Base-by-base conservation (phyloP, 495 filamentous ascomycete species). In the Lasiosphaeria hispida region DNA sequence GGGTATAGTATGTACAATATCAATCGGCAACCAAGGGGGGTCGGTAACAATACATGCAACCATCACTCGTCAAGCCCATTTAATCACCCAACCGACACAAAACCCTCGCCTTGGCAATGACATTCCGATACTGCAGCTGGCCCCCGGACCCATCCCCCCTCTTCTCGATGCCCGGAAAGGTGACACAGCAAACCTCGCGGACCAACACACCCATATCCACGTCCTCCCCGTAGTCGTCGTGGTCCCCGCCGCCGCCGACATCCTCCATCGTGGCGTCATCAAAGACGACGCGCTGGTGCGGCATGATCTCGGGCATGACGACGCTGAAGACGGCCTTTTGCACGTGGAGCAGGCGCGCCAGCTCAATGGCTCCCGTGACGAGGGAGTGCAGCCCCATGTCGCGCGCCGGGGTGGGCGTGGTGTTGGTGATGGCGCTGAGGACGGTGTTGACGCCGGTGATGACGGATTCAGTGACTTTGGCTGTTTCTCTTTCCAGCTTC, bases 131-230 rank as follows among this genome's bases (percentile, higher is more conserved):
- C 54, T 83, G 78, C 39, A 75, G 66, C 45, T 79, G 74, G 33
- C 73, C 71, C 35, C 80, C 82, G 53, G 73, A 80, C 68, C 81
- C 82, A 66, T 83, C 81, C 15, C 81, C 82, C 7, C 65, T 65
- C 64, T 85, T 83, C 41, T 79, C 69, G 15, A 83, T 74, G 15
- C 77, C 80, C 7, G 80, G 80, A 54, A 83, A 83, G 0, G 78
- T 77, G 49, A 80, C 75, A 62, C 74, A 74, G 53, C 71, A 69
- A 15, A 78, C 75, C 49, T 83, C 80, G 19, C 76, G 15, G 4
- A 17, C 43, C 43, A 17, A 10, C n/a, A 17, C 43, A 10, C 1
- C 43, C 18, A 17, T 18, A 17, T 43, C 62, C 45, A 66, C 68
- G 23, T 70, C 60, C 35, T 75, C 66, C 33, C 62, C 65, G 6